phyloP scores from a whole-genome alignment of 1,284 basidiomycete species.

The Tilletia indica region DNA sequence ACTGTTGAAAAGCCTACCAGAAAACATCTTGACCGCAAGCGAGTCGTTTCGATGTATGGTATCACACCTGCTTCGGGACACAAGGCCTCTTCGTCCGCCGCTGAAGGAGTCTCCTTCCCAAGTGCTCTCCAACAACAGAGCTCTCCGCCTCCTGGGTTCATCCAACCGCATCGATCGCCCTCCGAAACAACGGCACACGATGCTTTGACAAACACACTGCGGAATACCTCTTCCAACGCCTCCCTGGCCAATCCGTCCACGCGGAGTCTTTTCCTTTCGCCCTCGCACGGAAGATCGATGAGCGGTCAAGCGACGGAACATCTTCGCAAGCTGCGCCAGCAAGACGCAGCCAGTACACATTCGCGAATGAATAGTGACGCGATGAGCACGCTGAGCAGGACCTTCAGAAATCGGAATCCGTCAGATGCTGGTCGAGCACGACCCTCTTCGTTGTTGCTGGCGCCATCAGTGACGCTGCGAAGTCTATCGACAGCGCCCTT shows the following conservation, averaged over 20 bases:
- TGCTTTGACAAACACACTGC: background rate
- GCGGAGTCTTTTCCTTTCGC: background rate
- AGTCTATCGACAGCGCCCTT: background rate
- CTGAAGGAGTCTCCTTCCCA: background rate
- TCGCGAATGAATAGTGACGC: background rate
- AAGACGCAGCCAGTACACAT: background rate
- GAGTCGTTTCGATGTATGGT: background rate
- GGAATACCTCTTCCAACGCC: background rate
- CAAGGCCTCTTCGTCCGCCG: background rate
- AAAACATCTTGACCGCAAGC: background rate
- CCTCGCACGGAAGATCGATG: background rate
- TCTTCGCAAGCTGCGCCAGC: background rate
- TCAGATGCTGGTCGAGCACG: background rate
- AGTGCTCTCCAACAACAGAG: background rate
- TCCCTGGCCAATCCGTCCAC: background rate
- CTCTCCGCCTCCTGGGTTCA: background rate
- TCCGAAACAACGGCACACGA: background rate
- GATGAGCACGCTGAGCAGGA: constrained; percentile 5
- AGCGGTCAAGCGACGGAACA: background rate
- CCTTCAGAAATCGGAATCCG: background rate
- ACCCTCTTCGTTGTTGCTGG: background rate
- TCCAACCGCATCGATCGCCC: background rate
- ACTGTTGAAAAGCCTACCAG: background rate
- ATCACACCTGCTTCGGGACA: background rate
- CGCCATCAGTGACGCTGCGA: background rate